These are phyloP conservation scores for Aspergillus mulundensis DNA, from an alignment of 495 filamentous ascomycete species.

Conservation along the genomic window DNA sequence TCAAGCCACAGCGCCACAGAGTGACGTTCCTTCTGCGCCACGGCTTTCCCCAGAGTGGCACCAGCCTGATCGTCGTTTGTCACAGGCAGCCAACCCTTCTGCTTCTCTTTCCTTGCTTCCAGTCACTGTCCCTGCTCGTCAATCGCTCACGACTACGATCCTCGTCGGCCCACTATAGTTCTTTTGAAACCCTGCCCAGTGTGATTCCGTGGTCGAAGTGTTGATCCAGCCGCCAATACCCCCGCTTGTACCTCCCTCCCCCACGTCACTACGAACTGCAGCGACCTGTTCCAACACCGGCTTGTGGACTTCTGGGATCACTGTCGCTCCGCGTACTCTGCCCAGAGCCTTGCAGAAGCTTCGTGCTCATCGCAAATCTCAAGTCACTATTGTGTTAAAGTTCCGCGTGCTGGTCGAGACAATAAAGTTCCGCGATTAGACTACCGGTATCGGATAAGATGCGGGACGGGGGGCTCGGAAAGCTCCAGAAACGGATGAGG, in stretches of 20 bases:
- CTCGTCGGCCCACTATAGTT: too few relatives aligned
- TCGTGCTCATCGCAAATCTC: neutral
- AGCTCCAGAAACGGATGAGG: constrained; percentile 40
- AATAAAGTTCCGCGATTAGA: neutral
- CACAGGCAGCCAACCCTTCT: constrained; percentile 8
- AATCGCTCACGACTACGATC: neutral
- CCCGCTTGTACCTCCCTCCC: constrained; percentile 3
- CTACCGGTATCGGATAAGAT: constrained; percentile 18
- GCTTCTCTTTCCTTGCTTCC: constrained; percentile 3
- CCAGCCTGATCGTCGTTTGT: constrained; percentile 1
- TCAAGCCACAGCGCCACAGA: neutral
- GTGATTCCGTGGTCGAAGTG: too few relatives aligned
- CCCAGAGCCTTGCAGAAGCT: neutral
- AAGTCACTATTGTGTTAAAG: neutral
- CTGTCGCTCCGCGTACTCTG: neutral
- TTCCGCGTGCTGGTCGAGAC: neutral
- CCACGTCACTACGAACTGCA: neutral
- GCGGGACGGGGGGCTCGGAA: constrained; percentile 39
- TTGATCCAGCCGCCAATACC: neutral
- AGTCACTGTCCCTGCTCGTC: neutral
- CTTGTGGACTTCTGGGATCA: neutral
- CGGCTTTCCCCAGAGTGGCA: constrained; percentile 10
- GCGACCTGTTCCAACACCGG: constrained; percentile 2
- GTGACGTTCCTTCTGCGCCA: neutral
- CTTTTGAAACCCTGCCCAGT: too few relatives aligned